Conservation (phyloP, 805 yeast genomes). For the Candida adriatica region DNA sequence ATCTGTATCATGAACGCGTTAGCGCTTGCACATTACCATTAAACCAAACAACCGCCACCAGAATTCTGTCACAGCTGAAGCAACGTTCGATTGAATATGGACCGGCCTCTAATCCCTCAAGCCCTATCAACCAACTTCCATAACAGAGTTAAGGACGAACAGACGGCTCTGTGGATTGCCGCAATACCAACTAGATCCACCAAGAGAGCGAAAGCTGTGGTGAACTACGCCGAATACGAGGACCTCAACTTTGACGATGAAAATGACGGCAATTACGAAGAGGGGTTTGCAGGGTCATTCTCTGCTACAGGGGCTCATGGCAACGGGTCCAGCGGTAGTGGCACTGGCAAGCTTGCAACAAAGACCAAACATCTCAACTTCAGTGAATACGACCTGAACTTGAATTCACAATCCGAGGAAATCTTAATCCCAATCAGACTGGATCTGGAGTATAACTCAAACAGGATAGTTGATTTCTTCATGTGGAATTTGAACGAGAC, state of each 20-base stretch:
- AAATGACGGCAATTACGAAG: slow-evolving; percentile 29
- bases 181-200: slow-evolving; percentile 74
- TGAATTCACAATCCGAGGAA: slow-evolving; percentile 41
- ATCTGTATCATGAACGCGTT: too few species aligned
- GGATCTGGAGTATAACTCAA: slow-evolving; percentile 81
- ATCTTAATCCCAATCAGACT: slow-evolving; percentile 82
- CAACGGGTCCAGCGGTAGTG: slow-evolving; percentile 1
- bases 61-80: too few species aligned
- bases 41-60: not conserved
- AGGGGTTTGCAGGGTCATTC: slow-evolving; percentile 3
- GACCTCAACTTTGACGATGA: slow-evolving; percentile 52
- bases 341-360: slow-evolving; percentile 15
- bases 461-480: slow-evolving; percentile 79
- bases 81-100: too few species aligned
- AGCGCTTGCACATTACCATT: too few species aligned
- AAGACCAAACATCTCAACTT: slow-evolving; percentile 23
- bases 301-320: slow-evolving; percentile 2
- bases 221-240: slow-evolving; percentile 82
- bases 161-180: slow-evolving; percentile 65
- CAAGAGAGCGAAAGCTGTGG: slow-evolving; percentile 62
- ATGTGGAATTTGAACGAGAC: slow-evolving; percentile 85
- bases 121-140: slow-evolving; percentile 72
- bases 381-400: slow-evolving; percentile 18
- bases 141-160: slow-evolving; percentile 64
- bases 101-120: slow-evolving; percentile 48